Base-by-base conservation (phyloP, 176 grass and related monocot species). In the Oryza punctata region DNA sequence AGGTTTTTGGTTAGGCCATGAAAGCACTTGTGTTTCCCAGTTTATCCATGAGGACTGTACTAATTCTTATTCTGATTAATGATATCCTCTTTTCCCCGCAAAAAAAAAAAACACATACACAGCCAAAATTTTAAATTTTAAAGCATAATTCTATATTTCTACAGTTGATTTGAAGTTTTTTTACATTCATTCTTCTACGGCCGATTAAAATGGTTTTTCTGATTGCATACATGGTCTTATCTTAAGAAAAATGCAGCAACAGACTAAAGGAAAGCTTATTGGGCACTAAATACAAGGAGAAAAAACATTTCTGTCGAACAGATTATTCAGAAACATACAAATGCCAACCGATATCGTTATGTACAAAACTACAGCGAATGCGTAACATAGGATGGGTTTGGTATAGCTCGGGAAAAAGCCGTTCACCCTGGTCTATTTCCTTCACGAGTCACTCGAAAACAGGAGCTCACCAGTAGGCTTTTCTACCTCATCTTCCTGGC, bases 311-410 rank as follows among this genome's bases (percentile, higher is more conserved):
- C 4, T 30, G 69, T 25, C 27, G 23, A 71, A 65, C 73, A 5
- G 29, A 25, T 71, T 33, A 66, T 77, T 82, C 72, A 50, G 3
- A 63, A 37, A 64, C 10, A 63, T 60, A 54, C 3, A 57, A 57
- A 38, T 29, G 2, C 27, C 69, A 26, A 68, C 27, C 5, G 5
- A 43, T 28, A 72, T 61, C 29, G 32, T 65, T 74, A 75, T 79
- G 63, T 87, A 84, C 84, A 84, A 64, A 80, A 35, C 24, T 19
- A 63, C 73, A 63, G 16, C 28, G 49, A 65, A 52, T 19, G 47
- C 11, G 16, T 61, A 35, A 59, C 28, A 71, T 12, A 65, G 80
- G 7, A 40, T 23, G 26, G 10, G 45, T 69, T 57, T 67, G 27
- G 32, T 35, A 18, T 57, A 63, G 82, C 64, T 65, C 41, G 12